Conservation (phyloP, 176 grass and related monocot species). For the Phyllostachys edulis region DNA sequence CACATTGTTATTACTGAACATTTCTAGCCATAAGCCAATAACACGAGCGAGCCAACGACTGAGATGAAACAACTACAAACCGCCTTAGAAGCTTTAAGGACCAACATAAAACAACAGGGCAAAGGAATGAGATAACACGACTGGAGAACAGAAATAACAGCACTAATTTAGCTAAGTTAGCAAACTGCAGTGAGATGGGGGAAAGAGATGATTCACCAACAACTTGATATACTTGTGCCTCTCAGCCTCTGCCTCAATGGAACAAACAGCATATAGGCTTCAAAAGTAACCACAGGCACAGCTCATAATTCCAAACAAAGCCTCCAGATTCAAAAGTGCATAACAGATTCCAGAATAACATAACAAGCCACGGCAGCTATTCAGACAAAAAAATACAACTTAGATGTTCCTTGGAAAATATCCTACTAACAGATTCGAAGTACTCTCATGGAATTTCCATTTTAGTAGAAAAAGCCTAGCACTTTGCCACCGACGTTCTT, state of each 20-base stretch:
- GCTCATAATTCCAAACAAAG: conserved; percentile 22
- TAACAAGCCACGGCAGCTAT: conserved; percentile 18
- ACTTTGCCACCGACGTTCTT: conserved; percentile 72
- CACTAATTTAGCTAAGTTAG: not conserved
- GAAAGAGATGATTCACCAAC: not conserved
- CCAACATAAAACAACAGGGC: not conserved
- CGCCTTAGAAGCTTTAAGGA: not conserved
- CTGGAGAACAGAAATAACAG: not conserved
- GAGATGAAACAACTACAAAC: not conserved
- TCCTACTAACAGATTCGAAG: conserved; percentile 13
- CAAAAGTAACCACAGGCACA: conserved; percentile 11
- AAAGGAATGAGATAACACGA: not conserved
- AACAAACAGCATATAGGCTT: conserved; percentile 6
- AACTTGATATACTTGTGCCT: not conserved
- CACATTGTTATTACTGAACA: not conserved
- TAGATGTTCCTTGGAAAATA: conserved; percentile 16
- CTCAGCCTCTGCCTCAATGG: not conserved
- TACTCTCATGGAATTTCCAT: not conserved
- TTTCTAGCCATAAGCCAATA: not conserved
- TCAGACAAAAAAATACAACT: conserved; percentile 14
- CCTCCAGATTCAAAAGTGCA: not conserved
- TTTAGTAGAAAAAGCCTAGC: conserved; percentile 67
- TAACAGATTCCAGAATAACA: conserved; percentile 1
- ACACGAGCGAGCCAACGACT: not conserved
- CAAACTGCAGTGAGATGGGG: too few species aligned